These are phyloP conservation scores for Sherardia arvensis DNA, from an alignment of 257 asterid species.

Conservation along the genomic window DNA sequence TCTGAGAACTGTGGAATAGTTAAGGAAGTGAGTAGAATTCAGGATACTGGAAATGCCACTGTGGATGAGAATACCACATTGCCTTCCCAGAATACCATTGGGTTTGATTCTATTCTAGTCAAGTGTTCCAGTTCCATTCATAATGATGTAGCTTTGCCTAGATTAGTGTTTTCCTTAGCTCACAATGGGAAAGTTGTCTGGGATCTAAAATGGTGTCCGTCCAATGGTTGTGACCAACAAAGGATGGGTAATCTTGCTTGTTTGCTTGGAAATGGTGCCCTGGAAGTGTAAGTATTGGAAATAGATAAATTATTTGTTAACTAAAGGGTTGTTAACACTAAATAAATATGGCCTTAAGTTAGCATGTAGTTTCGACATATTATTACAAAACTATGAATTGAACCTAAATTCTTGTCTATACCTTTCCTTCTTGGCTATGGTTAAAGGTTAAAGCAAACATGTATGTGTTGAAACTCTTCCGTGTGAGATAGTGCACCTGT, in stretches of 20 bases:
- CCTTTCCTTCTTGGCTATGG: neutral
- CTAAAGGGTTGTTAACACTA: neutral
- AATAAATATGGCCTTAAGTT: neutral
- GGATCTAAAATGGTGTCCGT: slow-evolving; percentile 95
- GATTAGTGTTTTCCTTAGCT: slow-evolving; percentile 77
- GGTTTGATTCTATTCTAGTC: slow-evolving; percentile 16
- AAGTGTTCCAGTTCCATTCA: slow-evolving; percentile 33
- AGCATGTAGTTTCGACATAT: neutral
- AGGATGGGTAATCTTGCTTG: slow-evolving; percentile 93
- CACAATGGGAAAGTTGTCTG: slow-evolving; percentile 92
- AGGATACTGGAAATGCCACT: too few relatives aligned
- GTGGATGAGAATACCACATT: slow-evolving; percentile 22
- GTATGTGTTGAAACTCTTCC: too few relatives aligned
- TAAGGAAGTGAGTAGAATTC: too few relatives aligned
- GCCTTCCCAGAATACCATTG: slow-evolving; percentile 20
- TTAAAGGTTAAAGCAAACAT: neutral
- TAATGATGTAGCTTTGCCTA: slow-evolving; percentile 61
- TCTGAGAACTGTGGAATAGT: too few relatives aligned
- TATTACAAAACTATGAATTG: too few relatives aligned
- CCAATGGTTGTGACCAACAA: slow-evolving; percentile 30
- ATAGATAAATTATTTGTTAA: too few relatives aligned
- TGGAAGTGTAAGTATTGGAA: slow-evolving; percentile 98
- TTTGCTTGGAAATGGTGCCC: slow-evolving; percentile 85
- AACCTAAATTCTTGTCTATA: neutral
- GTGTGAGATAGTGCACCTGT: too few relatives aligned